Base-by-base conservation (phyloP, 176 grass and related monocot species). In the Aegilops speltoides region DNA sequence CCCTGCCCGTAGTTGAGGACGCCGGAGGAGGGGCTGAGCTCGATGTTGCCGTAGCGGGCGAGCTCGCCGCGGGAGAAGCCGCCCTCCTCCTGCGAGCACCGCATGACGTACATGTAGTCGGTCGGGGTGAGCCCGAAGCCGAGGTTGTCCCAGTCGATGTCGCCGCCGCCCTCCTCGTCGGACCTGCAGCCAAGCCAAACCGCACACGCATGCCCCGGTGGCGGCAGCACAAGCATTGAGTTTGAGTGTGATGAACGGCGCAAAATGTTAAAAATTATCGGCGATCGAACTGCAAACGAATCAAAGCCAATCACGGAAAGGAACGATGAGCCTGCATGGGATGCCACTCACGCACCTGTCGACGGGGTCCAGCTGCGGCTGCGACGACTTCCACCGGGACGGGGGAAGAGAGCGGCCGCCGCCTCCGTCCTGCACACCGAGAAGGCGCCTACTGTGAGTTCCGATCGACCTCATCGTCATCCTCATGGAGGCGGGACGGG, bases 1-100 rank as follows among this genome's bases (percentile, higher is more conserved):
- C 92, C 92, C 94, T 98, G 97, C 15, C 90, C 97, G 64, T 99
- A 99, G 87, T 99, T 99, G 43, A 99, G 90, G 52, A 96, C 87
- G 41, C 94, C 92, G 24, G 97, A 91, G 70, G 94, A 91, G 11
- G 97, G 97, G 85, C 94, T 99, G 72, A 99, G 88, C 88, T 99
- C 92, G 65, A 99, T 88, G 92, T 94, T 99, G 32, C 94, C 97
- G 54, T 93, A 99, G 10, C 85, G 90, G 43, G 67, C 90, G 82
- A 99, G 94, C 82, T 85, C 85, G 82, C 97, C 97, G 32, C 40
- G 17, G 32, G 82, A 71, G 80, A 96, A 99, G 59, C 28, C 77
- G 37, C 46, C 63, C 20, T 85, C 88, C 22, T 9, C 57, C 45
- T 12, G 40, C 28, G 88, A 86, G 80, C 85, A 96, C 81, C 87